Conservation (phyloP, 805 yeast genomes). For the Ogataea saltuana region DNA sequence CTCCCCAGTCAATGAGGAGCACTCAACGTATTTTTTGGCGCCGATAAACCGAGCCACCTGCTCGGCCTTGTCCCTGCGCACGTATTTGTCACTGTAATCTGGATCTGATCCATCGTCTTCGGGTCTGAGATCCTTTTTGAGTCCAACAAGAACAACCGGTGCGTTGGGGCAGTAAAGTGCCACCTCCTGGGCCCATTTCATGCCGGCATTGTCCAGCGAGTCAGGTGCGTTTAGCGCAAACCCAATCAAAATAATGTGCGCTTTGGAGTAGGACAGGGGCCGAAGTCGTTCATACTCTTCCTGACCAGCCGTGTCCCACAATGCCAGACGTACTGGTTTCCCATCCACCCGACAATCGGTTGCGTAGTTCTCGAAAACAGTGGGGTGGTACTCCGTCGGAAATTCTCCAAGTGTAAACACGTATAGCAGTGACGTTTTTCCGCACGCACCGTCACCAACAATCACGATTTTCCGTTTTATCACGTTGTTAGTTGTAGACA, state of each 20-base stretch:
- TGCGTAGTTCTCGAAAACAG: conserved; percentile 92
- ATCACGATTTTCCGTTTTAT: conserved; percentile 78
- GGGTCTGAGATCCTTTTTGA: conserved; percentile 77
- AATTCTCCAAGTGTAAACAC: conserved; percentile 92
- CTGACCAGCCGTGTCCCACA: conserved; percentile 98
- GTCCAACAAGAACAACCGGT: conserved; percentile 77
- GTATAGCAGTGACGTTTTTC: conserved; percentile 85
- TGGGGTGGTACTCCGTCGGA: conserved; percentile 90
- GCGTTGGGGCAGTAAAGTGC: conserved; percentile 75
- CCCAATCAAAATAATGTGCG: conserved; percentile 82
- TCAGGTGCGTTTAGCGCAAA: conserved; percentile 86
- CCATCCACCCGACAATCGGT: conserved; percentile 95
- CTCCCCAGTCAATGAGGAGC: conserved; percentile 90
- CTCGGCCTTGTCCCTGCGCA: conserved; percentile 61
- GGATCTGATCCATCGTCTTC: conserved; percentile 36
- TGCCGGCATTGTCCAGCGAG: conserved; percentile 75
- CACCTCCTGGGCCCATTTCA: conserved; percentile 89
- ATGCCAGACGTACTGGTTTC: conserved; percentile 79
- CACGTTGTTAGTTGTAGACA: conserved; percentile 25
- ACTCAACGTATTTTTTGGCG: conserved; percentile 80
- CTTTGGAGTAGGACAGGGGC: conserved; percentile 84
- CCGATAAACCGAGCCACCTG: conserved; percentile 75
- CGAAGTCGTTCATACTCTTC: conserved; percentile 91
- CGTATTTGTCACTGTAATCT: conserved; percentile 42
- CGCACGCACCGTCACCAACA: conserved; percentile 95